phyloP scores from a whole-genome alignment of 140 eudicot genomes.

The Oenanthe javanica region DNA sequence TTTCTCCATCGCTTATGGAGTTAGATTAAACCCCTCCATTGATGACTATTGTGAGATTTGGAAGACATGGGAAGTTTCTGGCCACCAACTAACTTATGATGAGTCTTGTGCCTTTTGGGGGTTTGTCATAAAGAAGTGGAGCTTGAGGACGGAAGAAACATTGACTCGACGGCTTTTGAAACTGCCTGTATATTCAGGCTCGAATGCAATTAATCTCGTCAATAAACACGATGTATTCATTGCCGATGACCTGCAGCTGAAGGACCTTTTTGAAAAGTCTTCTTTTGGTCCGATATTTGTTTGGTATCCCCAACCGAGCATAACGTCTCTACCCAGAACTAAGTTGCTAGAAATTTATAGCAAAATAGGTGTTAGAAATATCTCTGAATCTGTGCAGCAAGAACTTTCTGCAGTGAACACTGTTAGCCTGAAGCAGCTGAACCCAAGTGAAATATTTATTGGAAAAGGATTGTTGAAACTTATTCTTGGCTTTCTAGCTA shows the following conservation, averaged over 20 bases:
- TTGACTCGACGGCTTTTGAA: conserved; percentile 21
- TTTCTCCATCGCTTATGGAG: conserved; percentile 26
- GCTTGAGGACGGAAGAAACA: conserved; percentile 16
- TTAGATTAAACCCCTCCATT: conserved; percentile 36
- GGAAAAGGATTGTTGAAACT: conserved; percentile 32
- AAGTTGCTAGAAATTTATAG: conserved; percentile 27
- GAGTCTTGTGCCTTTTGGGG: conserved; percentile 59
- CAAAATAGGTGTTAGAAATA: conserved; percentile 29
- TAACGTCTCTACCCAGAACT: conserved; percentile 9
- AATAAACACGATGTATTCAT: conserved; percentile 39
- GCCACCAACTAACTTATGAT: conserved; percentile 13
- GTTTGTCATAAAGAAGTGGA: conserved; percentile 32
- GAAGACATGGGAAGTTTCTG: conserved; percentile 50
- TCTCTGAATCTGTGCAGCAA: conserved; percentile 33
- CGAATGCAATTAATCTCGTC: conserved; percentile 18
- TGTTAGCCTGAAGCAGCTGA: conserved; percentile 11
- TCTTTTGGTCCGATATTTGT: conserved; percentile 20
- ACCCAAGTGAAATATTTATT: conserved; percentile 17
- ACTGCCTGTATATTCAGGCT: conserved; percentile 35
- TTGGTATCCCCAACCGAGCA: conserved; percentile 34
- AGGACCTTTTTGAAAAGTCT: conserved; percentile 32
- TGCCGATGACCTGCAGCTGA: conserved; percentile 40
- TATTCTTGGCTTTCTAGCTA: conserved; percentile 35
- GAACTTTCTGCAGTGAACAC: conserved; percentile 17
- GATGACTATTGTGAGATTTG: conserved; percentile 52